phyloP scores from a whole-genome alignment of 352 stramenopile genomes.

The Globisporangium irregulare region DNA sequence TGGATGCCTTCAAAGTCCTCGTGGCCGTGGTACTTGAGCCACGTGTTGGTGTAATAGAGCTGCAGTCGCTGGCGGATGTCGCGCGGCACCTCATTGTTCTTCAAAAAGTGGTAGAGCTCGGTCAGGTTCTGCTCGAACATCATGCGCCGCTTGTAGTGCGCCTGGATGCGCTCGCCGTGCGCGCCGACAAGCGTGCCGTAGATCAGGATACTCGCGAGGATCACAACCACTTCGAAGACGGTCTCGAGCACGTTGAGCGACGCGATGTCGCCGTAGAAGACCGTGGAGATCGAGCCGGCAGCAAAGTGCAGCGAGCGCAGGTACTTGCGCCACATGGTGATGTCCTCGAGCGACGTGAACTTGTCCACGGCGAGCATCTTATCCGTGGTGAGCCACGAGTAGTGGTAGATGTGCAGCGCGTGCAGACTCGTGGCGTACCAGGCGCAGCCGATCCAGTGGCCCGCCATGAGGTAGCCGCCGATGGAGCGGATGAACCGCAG shows the following conservation, averaged over 20 bases:
- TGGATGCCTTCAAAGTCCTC: conserved; percentile 57
- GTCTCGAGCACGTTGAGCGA: conserved; percentile 63
- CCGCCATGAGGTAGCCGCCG: conserved; percentile 44
- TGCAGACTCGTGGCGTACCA: conserved; percentile 56
- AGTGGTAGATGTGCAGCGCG: conserved; percentile 41
- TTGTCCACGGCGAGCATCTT: conserved; percentile 51
- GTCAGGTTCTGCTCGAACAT: conserved; percentile 67
- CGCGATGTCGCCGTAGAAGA: conserved; percentile 70
- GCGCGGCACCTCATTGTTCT: conserved; percentile 52
- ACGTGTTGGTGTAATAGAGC: conserved; percentile 69
- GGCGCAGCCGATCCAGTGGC: conserved; percentile 69
- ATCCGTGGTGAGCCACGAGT: conserved; percentile 52
- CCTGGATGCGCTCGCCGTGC: conserved; percentile 56
- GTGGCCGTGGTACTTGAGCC: conserved; percentile 60
- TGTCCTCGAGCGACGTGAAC: conserved; percentile 36
- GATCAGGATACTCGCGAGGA: conserved; percentile 66
- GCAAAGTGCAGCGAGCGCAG: conserved; percentile 59
- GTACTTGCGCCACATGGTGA: conserved; percentile 47
- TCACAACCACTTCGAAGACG: conserved; percentile 50
- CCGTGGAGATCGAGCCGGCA: conserved; percentile 59
- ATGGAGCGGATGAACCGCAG: conserved; percentile 54
- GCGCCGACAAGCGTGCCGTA: conserved; percentile 66
- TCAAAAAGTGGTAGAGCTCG: conserved; percentile 59
- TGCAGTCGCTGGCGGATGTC: conserved; percentile 48
- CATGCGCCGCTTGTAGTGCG: conserved; percentile 66